Evolutionary conservation across 805 yeast genomes (phyloP).

Genomic region (Candida arabinofermentans): DNA sequence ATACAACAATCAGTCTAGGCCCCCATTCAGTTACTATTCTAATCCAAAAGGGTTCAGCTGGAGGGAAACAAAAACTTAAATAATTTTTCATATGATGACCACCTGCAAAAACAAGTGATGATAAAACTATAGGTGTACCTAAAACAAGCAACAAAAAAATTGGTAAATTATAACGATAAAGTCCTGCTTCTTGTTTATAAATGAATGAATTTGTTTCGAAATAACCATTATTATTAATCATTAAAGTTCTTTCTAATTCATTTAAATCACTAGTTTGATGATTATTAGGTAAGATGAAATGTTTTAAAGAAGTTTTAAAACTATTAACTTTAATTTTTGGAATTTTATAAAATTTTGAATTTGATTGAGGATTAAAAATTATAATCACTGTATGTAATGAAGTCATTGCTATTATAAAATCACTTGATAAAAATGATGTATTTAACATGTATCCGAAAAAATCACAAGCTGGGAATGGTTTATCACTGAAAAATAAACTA

Average conservation of each 20-base stretch:
- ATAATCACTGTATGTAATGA: constrained; percentile 17
- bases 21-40: constrained; percentile 17
- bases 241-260: constrained; percentile 6
- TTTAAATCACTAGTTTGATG: constrained; percentile 1
- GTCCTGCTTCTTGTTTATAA: constrained; percentile 17
- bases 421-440: constrained; percentile 12
- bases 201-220: constrained; percentile 7
- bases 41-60: constrained; percentile 15
- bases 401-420: constrained; percentile 13
- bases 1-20: constrained; percentile 9
- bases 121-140: constrained; percentile 7
- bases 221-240: constrained; percentile 12
- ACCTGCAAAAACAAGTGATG: constrained; percentile 8
- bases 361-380: constrained; percentile 7
- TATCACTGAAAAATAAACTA: constrained; percentile 4
- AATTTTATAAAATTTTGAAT: constrained; percentile 3
- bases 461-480: constrained; percentile 13
- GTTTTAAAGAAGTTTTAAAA: neutral
- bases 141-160: constrained; percentile 3
- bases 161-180: constrained; percentile 10
- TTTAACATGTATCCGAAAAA: constrained; percentile 17
- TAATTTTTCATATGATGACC: constrained; percentile 12
- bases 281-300: neutral
- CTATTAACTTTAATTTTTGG: constrained; percentile 1
- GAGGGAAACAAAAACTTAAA: constrained; percentile 15